These are phyloP conservation scores for Dactylellina sp. DNA, from an alignment of 2,329 filamentous ascomycete species.

Conservation along the genomic window DNA sequence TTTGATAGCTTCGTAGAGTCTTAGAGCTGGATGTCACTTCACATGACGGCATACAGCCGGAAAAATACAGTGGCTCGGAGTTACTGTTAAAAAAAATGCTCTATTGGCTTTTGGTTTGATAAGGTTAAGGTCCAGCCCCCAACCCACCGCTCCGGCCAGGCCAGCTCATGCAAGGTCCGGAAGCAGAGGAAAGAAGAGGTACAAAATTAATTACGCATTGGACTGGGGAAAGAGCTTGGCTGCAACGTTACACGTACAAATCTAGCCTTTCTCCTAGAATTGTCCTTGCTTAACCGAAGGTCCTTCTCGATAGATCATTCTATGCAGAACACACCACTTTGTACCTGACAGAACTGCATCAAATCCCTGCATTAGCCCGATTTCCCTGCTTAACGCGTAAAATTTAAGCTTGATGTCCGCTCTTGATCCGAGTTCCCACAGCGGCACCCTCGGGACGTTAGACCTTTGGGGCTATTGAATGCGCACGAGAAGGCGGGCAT, in stretches of 20 bases:
- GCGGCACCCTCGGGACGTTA: constrained; percentile 11
- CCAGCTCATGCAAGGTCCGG: constrained; percentile 2
- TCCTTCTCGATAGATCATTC: constrained; percentile 31
- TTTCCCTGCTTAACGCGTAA: constrained; percentile 11
- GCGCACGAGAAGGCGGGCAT: constrained; percentile 24
- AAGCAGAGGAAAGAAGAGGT: neutral
- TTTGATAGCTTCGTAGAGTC: neutral
- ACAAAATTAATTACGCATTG: constrained; percentile 16
- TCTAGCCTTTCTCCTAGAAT: constrained; percentile 1
- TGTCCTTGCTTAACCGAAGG: constrained; percentile 28
- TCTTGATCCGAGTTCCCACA: neutral
- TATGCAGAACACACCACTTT: constrained; percentile 4
- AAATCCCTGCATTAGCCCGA: neutral
- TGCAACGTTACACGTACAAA: constrained; percentile 49
- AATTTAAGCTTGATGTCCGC: constrained; percentile 11
- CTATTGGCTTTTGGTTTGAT: constrained; percentile 16
- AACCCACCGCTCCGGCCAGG: neutral
- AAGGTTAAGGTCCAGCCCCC: constrained; percentile 20
- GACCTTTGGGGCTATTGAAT: constrained; percentile 37
- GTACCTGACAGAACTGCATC: constrained; percentile 20
- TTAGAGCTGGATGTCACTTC: neutral
- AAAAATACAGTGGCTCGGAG: neutral
- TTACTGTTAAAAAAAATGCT: neutral
- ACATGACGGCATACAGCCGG: neutral
- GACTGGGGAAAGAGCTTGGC: neutral